Evolutionary conservation across 768 basidiomycete genomes (phyloP).

Genomic region (Boletus bicolor): DNA sequence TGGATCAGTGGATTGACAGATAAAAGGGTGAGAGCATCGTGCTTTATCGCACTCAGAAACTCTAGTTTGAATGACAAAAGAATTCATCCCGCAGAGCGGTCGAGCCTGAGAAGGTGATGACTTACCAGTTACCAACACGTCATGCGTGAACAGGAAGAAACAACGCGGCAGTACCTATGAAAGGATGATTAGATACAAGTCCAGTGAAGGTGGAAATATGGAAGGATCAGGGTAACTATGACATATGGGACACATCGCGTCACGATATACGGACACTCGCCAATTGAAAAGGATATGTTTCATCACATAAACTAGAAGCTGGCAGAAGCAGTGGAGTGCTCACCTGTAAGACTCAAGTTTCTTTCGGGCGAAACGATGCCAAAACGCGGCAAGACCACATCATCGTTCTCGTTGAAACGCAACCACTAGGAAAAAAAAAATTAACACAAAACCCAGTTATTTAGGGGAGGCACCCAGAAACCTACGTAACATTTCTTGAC

Average conservation of each 20-base stretch:
- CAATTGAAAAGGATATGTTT: constrained; percentile 40
- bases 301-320: constrained; percentile 42
- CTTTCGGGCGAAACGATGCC: neutral
- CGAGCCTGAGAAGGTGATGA: constrained; percentile 2
- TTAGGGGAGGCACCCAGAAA: constrained; percentile 6
- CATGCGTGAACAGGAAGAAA: neutral
- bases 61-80: constrained; percentile 79
- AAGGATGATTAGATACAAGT: constrained; percentile 6
- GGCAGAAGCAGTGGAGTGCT: neutral
- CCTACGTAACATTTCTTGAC: neutral
- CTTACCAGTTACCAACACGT: constrained; percentile 1
- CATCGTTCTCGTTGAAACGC: neutral
- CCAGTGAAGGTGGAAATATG: constrained; percentile 5
- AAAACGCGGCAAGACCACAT: no score
- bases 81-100: constrained; percentile 48
- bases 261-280: constrained; percentile 49
- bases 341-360: neutral
- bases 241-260: constrained; percentile 63
- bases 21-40: constrained; percentile 62
- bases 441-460: neutral
- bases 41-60: constrained; percentile 73
- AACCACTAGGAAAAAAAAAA: neutral
- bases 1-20: constrained; percentile 65
- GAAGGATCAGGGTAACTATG: constrained; percentile 91
- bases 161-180: neutral